Conservation (phyloP, 176 grass and related monocot genomes). For the Tuctoria greenei region DNA sequence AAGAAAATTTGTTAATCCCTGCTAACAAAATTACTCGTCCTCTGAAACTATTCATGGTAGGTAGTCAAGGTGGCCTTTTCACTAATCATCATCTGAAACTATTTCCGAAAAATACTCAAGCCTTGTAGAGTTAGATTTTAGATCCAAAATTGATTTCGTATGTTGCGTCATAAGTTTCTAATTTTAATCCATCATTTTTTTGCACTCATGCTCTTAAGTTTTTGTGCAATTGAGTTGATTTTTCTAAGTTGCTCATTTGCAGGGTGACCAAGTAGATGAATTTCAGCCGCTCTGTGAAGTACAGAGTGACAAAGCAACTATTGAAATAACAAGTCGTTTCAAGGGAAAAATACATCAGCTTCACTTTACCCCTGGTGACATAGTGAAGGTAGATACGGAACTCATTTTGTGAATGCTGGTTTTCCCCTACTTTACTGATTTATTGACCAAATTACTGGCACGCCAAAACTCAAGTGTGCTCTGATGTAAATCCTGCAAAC, state of each 20-base stretch:
- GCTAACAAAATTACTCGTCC: too few species aligned
- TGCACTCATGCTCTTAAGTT: not conserved
- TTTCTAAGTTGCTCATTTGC: not conserved
- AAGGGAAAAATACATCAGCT: constrained; percentile 88
- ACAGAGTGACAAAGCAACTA: constrained; percentile 97
- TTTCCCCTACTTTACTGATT: not conserved
- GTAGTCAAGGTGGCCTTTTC: too few species aligned
- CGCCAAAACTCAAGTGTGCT: not conserved
- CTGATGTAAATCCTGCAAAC: not conserved
- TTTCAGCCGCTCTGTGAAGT: constrained; percentile 91
- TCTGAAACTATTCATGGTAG: too few species aligned
- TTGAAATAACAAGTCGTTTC: constrained; percentile 95
- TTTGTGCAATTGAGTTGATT: constrained; percentile 5
- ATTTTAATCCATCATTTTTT: not conserved
- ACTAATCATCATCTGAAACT: too few species aligned
- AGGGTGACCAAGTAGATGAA: constrained; percentile 95
- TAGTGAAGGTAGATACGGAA: constrained; percentile 61
- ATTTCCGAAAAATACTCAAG: too few species aligned
- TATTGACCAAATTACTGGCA: not conserved
- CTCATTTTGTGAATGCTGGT: not conserved
- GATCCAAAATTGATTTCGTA: not conserved
- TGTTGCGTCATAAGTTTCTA: not conserved
- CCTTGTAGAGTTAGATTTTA: too few species aligned
- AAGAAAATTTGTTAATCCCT: too few species aligned
- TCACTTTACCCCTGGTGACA: constrained; percentile 69